These are phyloP conservation scores for Heliamphora exappendiculata DNA, from an alignment of 148 eudicot genomes.

Conservation along the genomic window DNA sequence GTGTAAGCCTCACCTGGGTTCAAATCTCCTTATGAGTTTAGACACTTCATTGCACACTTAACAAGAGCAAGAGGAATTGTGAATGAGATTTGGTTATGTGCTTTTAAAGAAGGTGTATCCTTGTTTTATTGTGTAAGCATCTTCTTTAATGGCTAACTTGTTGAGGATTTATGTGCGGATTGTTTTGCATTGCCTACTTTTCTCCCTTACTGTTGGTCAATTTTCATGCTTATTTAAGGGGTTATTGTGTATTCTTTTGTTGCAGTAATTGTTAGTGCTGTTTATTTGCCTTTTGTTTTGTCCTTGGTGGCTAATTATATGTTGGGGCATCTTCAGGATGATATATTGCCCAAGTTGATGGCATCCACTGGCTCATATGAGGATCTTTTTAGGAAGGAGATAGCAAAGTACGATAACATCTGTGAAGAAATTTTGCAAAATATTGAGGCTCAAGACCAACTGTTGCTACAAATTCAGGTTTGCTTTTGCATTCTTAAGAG, in stretches of 20 bases:
- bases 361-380: conserved; percentile 85
- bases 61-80: no score
- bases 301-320: conserved; percentile 13
- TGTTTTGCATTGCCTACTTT: no score
- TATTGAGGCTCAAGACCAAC: conserved; percentile 75
- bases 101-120: no score
- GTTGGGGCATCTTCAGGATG: conserved; percentile 54
- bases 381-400: conserved; percentile 93
- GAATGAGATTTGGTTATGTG: no score
- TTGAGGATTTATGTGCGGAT: no score
- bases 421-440: conserved; percentile 75
- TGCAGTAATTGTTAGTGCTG: not conserved
- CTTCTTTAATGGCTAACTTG: no score
- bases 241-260: not conserved
- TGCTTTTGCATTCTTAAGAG: not conserved
- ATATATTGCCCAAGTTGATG: conserved; percentile 95
- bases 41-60: no score
- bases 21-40: no score
- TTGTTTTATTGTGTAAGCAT: no score
- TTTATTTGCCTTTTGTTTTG: not conserved
- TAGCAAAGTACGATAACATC: conserved; percentile 71
- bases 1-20: no score
- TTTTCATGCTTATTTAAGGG: not conserved
- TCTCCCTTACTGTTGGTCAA: no score
- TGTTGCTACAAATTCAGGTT: conserved; percentile 84